A percentile compares a stretch with the other conserved stretches of the same genome.
These are phyloP conservation scores for Fusarium mangiferae DNA, from an alignment of 2,329 filamentous ascomycete genomes.

Conservation along the genomic window DNA sequence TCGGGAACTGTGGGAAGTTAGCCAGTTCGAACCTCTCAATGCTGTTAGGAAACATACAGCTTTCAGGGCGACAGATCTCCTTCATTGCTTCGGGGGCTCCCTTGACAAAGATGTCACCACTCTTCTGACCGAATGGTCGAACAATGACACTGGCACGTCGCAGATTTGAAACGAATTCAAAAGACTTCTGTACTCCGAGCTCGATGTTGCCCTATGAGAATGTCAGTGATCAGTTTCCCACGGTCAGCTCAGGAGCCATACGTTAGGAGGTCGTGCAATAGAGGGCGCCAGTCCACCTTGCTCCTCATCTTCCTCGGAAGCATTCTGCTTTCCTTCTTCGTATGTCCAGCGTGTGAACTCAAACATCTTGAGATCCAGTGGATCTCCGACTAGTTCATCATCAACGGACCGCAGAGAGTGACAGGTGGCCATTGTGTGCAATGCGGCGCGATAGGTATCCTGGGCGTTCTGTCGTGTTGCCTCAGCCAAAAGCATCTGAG, in stretches of 20 bases:
- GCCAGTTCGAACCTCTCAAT: constrained; percentile 15
- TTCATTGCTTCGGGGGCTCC: constrained; percentile 97
- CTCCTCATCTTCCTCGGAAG: constrained; percentile 76
- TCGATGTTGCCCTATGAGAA: constrained; percentile 69
- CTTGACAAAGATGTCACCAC: constrained; percentile 91
- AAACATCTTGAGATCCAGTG: constrained; percentile 98
- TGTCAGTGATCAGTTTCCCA: neutral
- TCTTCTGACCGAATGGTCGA: constrained; percentile 84
- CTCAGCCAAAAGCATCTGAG: constrained; percentile 66
- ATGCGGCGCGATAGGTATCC: constrained; percentile 65
- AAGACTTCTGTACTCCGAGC: constrained; percentile 88
- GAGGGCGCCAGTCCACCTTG: constrained; percentile 84
- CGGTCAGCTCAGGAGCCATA: constrained; percentile 54
- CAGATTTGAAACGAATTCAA: constrained; percentile 94
- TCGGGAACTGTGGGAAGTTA: constrained; percentile 68
- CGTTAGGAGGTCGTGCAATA: constrained; percentile 81
- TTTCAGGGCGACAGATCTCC: constrained; percentile 87
- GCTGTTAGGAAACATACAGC: constrained; percentile 64
- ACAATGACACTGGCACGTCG: constrained; percentile 93
- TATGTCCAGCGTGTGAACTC: constrained; percentile 94
- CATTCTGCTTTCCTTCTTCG: constrained; percentile 82
- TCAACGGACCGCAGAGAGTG: constrained; percentile 91
- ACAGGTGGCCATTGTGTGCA: constrained; percentile 97
- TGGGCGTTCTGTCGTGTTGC: constrained; percentile 43
- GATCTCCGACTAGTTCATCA: constrained; percentile 89